Percentiles rank a stretch among this genome's conserved stretches.
Evolutionary conservation across 257 asterid genomes (phyloP).

Genomic region (Solanum bulbocastanum): DNA sequence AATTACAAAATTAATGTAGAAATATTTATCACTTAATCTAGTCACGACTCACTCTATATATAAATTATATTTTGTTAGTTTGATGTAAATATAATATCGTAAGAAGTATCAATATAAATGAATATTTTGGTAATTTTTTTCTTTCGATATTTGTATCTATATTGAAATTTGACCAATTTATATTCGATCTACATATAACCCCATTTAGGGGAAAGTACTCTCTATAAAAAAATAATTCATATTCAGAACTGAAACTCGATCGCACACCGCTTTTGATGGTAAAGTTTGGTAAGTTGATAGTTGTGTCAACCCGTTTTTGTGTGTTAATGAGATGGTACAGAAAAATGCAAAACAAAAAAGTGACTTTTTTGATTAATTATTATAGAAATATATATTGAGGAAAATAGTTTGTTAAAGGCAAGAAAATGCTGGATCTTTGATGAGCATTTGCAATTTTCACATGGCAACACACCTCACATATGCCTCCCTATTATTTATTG

Average conservation of each 20-base stretch:
- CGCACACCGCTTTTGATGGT: too few relatives aligned
- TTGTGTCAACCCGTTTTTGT: not conserved
- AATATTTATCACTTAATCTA: not conserved
- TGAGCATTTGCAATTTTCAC: not conserved
- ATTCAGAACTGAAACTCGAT: fast-evolving
- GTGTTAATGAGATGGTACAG: not conserved
- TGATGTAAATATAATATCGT: too few relatives aligned
- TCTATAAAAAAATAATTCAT: too few relatives aligned
- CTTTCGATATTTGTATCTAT: too few relatives aligned
- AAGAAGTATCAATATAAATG: too few relatives aligned
- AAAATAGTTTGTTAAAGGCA: not conserved
- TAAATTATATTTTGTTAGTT: not conserved
- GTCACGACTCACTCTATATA: not conserved
- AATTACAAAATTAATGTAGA: not conserved
- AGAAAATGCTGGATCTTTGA: not conserved
- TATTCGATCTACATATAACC: not conserved
- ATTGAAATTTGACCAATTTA: too few relatives aligned
- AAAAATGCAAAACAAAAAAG: not conserved
- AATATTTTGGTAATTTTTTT: too few relatives aligned
- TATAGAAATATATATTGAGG: not conserved
- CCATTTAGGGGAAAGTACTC: not conserved
- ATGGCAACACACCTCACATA: not conserved
- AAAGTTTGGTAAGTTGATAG: not conserved
- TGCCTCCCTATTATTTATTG: not conserved
- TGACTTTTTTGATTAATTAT: not conserved